Evolutionary conservation across 1,284 basidiomycete genomes (phyloP), one percentile per base, ranked within the genome.

Genomic region (Ustilago crameri): DNA sequence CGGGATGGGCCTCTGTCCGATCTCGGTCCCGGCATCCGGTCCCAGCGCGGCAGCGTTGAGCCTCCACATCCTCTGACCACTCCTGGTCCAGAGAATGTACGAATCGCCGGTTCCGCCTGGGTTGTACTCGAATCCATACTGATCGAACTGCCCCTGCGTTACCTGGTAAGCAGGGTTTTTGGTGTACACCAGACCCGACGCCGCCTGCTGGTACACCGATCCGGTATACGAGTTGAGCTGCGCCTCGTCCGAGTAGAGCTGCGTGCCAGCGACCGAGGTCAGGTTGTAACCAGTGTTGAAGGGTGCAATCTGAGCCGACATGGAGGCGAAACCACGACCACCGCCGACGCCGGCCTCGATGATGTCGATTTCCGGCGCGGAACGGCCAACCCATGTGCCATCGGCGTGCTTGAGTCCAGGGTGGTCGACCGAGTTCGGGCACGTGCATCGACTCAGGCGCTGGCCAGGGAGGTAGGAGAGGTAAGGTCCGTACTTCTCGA

Each of bases 361-460:
- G 38, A 92, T 85, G 84, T 93, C 91, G 57, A 95, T 93, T 84
- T 95, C 93, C 5, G 93, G 93, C 0, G 92, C 91, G 0, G 89
- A 87, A 30, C 93, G 88, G 2, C 75, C 82, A 14, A 75, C 72
- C 56, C 57, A 79, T 0, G 72, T 51, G 2, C 81, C 81, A 35
- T 82, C 77, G 18, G 61, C 30, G 18, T 72, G 61, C 23, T 45
- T 51, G 3, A 78, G 81, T 2, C 82, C 82, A 2, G 82, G 82
- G 37, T 83, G 82, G 53, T 82, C 81, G 26, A 57, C 65, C 10
- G 64, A 53, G 30, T 54, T 53, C 17, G 38, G 22, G 50, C 82
- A 82, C 14, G 82, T 82, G 52, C 82, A 83, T 22, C 75, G 37
- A 43, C 69, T 75, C 17, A 82, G 55, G 17, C 75, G 56, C 56